These are phyloP conservation scores for Phalaenopsis aphrodite DNA, from an alignment of 106 monocot genomes.

Conservation along the genomic window DNA sequence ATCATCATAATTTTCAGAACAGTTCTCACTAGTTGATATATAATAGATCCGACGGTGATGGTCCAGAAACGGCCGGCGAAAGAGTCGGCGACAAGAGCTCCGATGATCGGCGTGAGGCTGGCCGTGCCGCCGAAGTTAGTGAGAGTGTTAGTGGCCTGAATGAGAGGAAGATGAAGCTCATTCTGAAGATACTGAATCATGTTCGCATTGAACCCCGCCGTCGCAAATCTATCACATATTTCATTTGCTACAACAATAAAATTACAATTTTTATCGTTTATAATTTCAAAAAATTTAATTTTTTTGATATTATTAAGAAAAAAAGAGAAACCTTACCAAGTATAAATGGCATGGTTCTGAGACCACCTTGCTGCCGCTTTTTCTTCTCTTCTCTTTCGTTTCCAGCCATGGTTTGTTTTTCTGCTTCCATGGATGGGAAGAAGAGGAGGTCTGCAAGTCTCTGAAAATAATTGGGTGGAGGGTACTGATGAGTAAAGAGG, in stretches of 20 bases:
- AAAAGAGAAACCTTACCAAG: not conserved
- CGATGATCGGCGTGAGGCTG: slow-evolving; percentile 46
- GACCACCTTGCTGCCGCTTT: slow-evolving; percentile 9
- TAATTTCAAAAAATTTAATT: not conserved
- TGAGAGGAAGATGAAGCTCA: slow-evolving; percentile 61
- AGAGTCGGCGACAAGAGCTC: slow-evolving; percentile 58
- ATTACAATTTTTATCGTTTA: not conserved
- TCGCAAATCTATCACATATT: slow-evolving; percentile 50
- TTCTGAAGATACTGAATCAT: slow-evolving; percentile 62
- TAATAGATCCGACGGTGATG: slow-evolving; percentile 42
- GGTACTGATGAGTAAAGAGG: no score
- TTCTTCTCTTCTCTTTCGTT: not conserved
- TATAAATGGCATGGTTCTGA: slow-evolving; percentile 12
- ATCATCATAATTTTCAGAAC: no score
- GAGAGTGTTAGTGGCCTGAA: slow-evolving; percentile 62
- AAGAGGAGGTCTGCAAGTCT: not conserved
- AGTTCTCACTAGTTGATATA: slow-evolving; percentile 39
- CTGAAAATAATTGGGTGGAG: no score
- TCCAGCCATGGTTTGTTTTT: slow-evolving; percentile 2
- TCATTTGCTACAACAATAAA: slow-evolving; percentile 38
- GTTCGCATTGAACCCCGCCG: slow-evolving; percentile 49
- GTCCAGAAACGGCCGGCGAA: slow-evolving; percentile 79
- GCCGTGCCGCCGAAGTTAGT: slow-evolving; percentile 57
- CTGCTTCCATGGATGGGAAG: not conserved
- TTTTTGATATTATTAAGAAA: not conserved